Base-by-base conservation (phyloP, 306 rosid species). In the Glycine soja region DNA sequence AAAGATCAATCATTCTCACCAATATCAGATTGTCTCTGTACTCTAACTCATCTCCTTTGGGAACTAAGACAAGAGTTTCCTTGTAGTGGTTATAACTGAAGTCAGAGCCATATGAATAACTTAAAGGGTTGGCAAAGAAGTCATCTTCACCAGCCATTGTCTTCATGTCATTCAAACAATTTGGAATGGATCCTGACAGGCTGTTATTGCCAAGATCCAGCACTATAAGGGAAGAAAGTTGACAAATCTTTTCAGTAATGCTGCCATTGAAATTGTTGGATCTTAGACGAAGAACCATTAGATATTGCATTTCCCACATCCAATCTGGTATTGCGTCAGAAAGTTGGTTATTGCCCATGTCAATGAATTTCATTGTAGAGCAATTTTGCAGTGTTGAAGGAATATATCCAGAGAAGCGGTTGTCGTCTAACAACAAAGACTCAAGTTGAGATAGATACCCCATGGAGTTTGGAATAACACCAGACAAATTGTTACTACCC, bases 151-250 rank as follows among this genome's bases (percentile, higher is more conserved):
- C 74, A 51, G 62, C 84, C 82, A 84, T 69, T 45, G 87, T 47
- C 2, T 53, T 75, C 70, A 84, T 48, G 62, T 61, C 42, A 53
- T 78, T 72, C 54, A 86, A 76, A 75, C 88, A 89, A 10, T 52
- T 78, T 32, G 92, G 92, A 6, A 89, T 82, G 3, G 63, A 36
- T n/a, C 92, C 88, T 5, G 76, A 61, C 0, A 87, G 38, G 62
- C 70, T 78, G 7, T 83, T 83, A 34, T 83, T 72, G 32, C 77
- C 87, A 45, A 79, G 70, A 51, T 83, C 87, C 45, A 84, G 77
- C 47, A 80, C 81, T 43, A 75, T 74, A 5, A 84, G 84, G 18
- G 82, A 84, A 52, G 87, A 75, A 84, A 80, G 81, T 52, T 80
- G 84, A 3, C 87, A 84, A 34, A 75, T 42, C 3, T 61, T 70